These are phyloP conservation scores for Mycosphaerelloides madeirae DNA, from an alignment of 2,329 filamentous ascomycete species.

Conservation along the genomic window DNA sequence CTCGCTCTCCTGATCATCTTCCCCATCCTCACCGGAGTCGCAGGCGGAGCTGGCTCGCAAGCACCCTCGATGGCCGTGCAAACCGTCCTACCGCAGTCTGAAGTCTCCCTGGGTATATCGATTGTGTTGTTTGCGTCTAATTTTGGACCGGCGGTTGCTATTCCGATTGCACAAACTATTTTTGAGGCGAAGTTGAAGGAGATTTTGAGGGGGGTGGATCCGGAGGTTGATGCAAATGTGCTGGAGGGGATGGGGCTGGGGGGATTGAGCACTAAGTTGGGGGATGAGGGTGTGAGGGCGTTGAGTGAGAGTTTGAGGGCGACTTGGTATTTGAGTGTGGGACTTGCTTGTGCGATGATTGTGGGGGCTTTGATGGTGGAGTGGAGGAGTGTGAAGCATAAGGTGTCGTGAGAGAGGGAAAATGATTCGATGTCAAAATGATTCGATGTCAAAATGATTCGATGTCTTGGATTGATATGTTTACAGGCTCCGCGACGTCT, in stretches of 20 bases:
- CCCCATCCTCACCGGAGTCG: background rate
- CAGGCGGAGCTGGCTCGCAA: background rate
- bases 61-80: background rate
- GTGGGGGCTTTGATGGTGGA: background rate
- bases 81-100: background rate
- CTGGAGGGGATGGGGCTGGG: background rate
- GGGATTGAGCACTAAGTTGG: background rate
- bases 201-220: background rate
- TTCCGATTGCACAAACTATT: background rate
- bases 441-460: too few species aligned
- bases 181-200: background rate
- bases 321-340: slow-evolving; percentile 3
- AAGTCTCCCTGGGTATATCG: background rate
- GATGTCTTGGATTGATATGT: too few species aligned
- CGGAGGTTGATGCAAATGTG: background rate
- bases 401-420: too few species aligned
- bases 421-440: too few species aligned
- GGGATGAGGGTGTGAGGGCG: background rate
- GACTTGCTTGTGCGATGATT: background rate
- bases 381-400: slow-evolving; percentile 1
- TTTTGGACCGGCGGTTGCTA: background rate
- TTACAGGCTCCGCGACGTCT: too few species aligned
- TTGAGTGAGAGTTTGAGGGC: background rate
- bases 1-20: background rate
- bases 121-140: background rate